These are phyloP conservation scores for Trichosporon sp. DNA, from an alignment of 1,284 basidiomycete genomes.

Conservation along the genomic window DNA sequence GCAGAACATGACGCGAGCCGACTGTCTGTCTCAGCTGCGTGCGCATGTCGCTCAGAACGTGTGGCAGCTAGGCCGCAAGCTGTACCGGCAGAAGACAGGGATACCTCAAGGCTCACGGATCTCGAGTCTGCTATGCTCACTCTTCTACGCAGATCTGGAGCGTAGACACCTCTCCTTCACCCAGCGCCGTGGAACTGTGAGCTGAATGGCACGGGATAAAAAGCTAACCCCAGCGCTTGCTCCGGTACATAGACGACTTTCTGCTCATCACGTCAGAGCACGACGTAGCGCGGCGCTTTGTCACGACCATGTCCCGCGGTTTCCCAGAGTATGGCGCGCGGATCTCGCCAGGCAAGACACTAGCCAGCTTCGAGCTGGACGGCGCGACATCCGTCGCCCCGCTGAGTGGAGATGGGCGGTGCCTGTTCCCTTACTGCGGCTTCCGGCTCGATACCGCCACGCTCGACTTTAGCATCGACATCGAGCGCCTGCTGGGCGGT, in stretches of 20 bases:
- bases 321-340: slow-evolving; percentile 90
- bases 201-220: slow-evolving; percentile 25
- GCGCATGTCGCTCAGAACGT: slow-evolving; percentile 89
- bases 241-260: slow-evolving; percentile 92
- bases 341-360: slow-evolving; percentile 79
- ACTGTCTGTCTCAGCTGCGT: slow-evolving; percentile 67
- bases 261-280: slow-evolving; percentile 73
- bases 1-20: slow-evolving; percentile 47
- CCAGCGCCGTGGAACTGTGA: slow-evolving; percentile 59
- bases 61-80: slow-evolving; percentile 52
- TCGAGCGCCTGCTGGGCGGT: slow-evolving; percentile 61
- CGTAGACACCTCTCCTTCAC: slow-evolving; percentile 58
- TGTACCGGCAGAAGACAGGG: slow-evolving; percentile 67
- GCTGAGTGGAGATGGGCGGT: slow-evolving; percentile 10
- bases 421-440: slow-evolving; percentile 81
- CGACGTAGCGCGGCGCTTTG: slow-evolving; percentile 62
- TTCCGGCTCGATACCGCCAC: slow-evolving; percentile 66
- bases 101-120: slow-evolving; percentile 94
- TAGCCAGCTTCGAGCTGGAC: slow-evolving; percentile 52
- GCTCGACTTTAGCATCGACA: slow-evolving; percentile 70
- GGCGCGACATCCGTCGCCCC: slow-evolving; percentile 21
- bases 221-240: slow-evolving; percentile 56
- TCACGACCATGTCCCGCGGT: slow-evolving; percentile 73
- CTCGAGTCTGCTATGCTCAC: slow-evolving; percentile 81
- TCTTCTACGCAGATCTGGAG: slow-evolving; percentile 92